Evolutionary conservation across 192 early-diverging fungal genomes (phyloP), one percentile per base, ranked within the genome.

Genomic region (Allomyces arbusculus): DNA sequence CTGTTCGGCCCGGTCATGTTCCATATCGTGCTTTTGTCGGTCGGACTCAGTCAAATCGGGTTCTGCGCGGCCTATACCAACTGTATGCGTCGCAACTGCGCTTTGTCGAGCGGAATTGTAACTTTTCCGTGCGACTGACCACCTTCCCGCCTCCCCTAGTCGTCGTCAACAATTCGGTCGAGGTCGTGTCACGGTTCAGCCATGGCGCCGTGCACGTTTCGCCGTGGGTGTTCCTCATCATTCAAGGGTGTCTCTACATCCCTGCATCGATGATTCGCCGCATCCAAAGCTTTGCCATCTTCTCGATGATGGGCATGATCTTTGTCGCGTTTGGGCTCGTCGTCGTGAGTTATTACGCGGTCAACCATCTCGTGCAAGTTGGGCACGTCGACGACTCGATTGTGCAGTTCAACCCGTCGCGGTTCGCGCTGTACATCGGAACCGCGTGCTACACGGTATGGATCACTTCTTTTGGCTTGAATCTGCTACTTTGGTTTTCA

Each of bases 221-320:
- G 33, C 33, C 33, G 33, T 40, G 33, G 33, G 33, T 82, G 23
- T 74, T 82, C 65, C 84, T 94, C 64, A 66, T 86, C 22, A 69
- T 89, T 40, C 91, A 91, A 66, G 75, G 90, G 43, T 68, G 86
- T 8, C 74, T 89, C 20, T 81, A 90, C 70, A 75, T 85, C 14
- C 87, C 87, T 19, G 69, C 87, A 24, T 74, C 84, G 44, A 74
- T 86, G 77, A 80, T 89, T 24, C 79, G 87, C 26, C 75, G 76
- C 63, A 85, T 89, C 77, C 77, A 82, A 69, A 65, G 73, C 62
- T 82, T 82, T 69, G 74, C 78, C 6, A 28, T 70, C 22, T 66
- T 80, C 5, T 82, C 81, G 0, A 65, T 82, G 55, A 77, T 80
- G n/a, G 88, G 86, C 64, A 86, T 89, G 69, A 69, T 87, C 14